These are phyloP conservation scores for Botrytis porri DNA, from an alignment of 2,329 filamentous ascomycete genomes.

Conservation along the genomic window DNA sequence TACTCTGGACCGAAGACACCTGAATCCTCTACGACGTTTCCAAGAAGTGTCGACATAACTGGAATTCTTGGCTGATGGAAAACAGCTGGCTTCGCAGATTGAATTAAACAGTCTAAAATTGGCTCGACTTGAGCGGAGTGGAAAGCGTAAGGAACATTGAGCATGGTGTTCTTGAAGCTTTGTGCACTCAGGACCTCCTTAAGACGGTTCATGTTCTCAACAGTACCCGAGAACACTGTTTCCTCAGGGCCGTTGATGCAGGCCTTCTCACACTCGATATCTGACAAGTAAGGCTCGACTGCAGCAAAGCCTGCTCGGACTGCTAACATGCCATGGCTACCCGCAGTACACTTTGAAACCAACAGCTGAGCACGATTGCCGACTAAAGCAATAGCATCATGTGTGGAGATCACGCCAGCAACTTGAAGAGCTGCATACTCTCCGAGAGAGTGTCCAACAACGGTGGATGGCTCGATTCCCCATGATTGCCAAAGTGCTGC, in stretches of 20 bases:
- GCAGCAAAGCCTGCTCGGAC: slow-evolving; percentile 41
- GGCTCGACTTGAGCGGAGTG: slow-evolving; percentile 63
- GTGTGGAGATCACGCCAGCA: slow-evolving; percentile 65
- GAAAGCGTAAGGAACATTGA: slow-evolving; percentile 64
- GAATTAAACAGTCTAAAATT: slow-evolving; percentile 57
- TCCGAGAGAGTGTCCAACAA: slow-evolving; percentile 63
- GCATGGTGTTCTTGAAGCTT: slow-evolving; percentile 56
- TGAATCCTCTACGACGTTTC: slow-evolving; percentile 55
- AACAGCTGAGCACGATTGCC: slow-evolving; percentile 64
- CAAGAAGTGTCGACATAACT: slow-evolving; percentile 65
- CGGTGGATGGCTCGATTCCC: slow-evolving; percentile 53
- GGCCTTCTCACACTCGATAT: slow-evolving; percentile 44
- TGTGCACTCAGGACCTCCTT: slow-evolving; percentile 46
- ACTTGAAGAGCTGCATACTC: slow-evolving; percentile 71
- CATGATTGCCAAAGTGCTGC: slow-evolving; percentile 53
- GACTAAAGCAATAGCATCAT: slow-evolving; percentile 69
- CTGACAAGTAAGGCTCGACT: slow-evolving; percentile 18
- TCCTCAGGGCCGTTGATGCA: slow-evolving; percentile 75
- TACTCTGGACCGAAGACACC: slow-evolving; percentile 59
- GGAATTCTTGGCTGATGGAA: slow-evolving; percentile 57
- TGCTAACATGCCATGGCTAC: slow-evolving; percentile 65
- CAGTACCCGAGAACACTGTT: slow-evolving; percentile 64
- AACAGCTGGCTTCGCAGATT: slow-evolving; percentile 48
- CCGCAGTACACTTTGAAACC: slow-evolving; percentile 60
- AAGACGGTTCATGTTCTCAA: slow-evolving; percentile 52